Percentiles rank a stretch among this genome's conserved stretches.
These are phyloP conservation scores for Groenewaldozyma auringiensis DNA, from an alignment of 1,139 yeast genomes.

Conservation along the genomic window DNA sequence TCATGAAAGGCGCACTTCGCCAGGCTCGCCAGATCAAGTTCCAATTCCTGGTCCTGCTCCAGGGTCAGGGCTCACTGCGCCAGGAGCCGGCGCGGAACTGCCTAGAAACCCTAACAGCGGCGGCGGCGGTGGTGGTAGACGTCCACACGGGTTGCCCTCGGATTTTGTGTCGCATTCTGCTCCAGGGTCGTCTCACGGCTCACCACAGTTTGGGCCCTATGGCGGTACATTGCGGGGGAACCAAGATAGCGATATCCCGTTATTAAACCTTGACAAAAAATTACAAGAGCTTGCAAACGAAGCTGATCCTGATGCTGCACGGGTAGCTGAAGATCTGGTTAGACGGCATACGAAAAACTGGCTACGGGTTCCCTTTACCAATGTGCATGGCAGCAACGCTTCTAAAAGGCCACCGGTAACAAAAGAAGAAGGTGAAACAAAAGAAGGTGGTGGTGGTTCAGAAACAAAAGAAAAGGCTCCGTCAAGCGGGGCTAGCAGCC, in stretches of 20 bases:
- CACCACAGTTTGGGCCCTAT: neutral
- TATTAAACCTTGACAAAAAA: constrained; percentile 20
- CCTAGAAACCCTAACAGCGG: constrained; percentile 2
- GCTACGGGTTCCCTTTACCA: constrained; percentile 2
- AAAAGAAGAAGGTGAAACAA: neutral
- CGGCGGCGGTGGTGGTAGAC: neutral
- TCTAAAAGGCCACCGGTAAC: constrained; percentile 2
- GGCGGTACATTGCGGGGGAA: constrained; percentile 9
- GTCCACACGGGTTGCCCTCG: neutral
- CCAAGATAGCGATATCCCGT: constrained; percentile 20
- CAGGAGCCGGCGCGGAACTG: no score
- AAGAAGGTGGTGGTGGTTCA: constrained; percentile 2
- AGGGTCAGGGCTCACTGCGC: constrained; percentile 2
- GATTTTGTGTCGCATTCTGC: constrained; percentile 3
- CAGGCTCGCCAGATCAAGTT: no score
- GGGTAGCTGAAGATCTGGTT: constrained; percentile 21
- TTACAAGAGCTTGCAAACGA: constrained; percentile 17
- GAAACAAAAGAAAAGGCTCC: neutral
- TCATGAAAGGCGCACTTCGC: no score
- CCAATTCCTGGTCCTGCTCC: no score
- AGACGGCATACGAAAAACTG: constrained; percentile 18
- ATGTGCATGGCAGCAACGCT: constrained; percentile 1
- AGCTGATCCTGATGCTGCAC: constrained; percentile 16
- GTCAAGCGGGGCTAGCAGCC: neutral
- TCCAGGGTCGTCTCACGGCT: constrained; percentile 1